Evolutionary conservation across 2,329 filamentous ascomycete species (phyloP), one percentile per base, ranked within the genome.

Genomic region (Neonectria sp.): DNA sequence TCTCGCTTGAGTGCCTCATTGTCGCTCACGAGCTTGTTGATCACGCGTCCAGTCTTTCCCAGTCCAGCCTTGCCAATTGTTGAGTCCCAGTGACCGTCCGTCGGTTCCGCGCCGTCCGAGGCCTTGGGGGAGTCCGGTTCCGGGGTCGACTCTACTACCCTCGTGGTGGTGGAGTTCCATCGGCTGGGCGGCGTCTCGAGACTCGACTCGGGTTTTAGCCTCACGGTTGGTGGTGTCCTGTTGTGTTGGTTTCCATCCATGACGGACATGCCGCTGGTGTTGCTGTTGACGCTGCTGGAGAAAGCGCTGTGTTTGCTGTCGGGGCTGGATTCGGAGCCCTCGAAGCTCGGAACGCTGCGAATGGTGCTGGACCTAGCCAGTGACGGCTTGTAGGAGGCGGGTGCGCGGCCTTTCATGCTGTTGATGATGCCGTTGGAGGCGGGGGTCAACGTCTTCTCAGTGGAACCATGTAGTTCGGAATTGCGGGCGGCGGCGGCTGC

Each of bases 1-100:
- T 95, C 93, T 59, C 93, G 88, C 74, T 93, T 93, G 52, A 95
- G 84, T 46, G 90, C 87, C 76, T 95, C 93, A 73, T 95, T 95
- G 77, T 95, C 93, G 60, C 91, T 91, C 77, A 94, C 93, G 60
- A 96, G 87, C 76, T 90, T 90, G 81, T 96, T 94, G 79, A 96
- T 95, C 59, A 94, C 92, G 37, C 92, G 86, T 9, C 92, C 92
- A 11, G 91, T 93, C 83, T 94, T 94, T 49, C 92, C 92, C 3
- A 92, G 82, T 3, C 89, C 90, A 8, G 91, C 91, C 76, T 91
- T 91, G 71, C 91, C 91, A 52, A 93, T 87, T 3, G 90, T 90
- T 33, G 90, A 89, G 75, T 92, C 91, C 89, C 90, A 91, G 77
- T 82, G 82, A 27, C 75, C 78, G 51, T 78, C 76, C 48, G 76